These are phyloP conservation scores for Dioszegia hungarica DNA, from an alignment of 768 basidiomycete species.

Conservation along the genomic window DNA sequence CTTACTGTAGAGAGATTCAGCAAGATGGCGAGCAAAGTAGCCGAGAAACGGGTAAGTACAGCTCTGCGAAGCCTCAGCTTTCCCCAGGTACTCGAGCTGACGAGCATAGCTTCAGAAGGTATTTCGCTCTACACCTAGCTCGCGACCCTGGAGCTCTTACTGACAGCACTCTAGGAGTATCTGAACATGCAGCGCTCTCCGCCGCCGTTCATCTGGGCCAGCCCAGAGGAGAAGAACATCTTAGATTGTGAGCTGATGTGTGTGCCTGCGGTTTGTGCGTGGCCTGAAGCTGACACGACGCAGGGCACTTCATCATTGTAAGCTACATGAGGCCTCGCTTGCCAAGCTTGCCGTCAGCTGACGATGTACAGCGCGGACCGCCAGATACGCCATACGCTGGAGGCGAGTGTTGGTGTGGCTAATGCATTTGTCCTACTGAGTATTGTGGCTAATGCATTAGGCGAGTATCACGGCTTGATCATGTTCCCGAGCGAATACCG, in stretches of 20 bases:
- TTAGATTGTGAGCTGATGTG: constrained; percentile 68
- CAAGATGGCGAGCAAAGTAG: constrained; percentile 45
- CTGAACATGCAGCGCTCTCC: constrained; percentile 78
- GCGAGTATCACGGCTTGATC: constrained; percentile 91
- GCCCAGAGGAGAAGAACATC: constrained; percentile 96
- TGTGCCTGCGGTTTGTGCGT: too few relatives aligned
- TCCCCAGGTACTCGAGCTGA: too few relatives aligned
- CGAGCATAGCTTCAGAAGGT: constrained; percentile 11
- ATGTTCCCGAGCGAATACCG: constrained; percentile 89
- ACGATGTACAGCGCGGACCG: constrained; percentile 70
- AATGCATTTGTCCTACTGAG: too few relatives aligned
- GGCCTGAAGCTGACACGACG: constrained; percentile 11
- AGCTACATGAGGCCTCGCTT: constrained; percentile 31
- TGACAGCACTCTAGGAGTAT: constrained; percentile 5
- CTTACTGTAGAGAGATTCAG: not conserved
- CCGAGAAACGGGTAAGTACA: constrained; percentile 44
- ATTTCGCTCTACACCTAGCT: not conserved
- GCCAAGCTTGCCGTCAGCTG: not conserved
- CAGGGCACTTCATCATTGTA: constrained; percentile 95
- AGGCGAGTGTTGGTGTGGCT: too few relatives aligned
- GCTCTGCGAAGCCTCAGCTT: too few relatives aligned
- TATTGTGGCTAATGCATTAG: too few relatives aligned
- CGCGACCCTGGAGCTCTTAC: not conserved
- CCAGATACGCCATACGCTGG: constrained; percentile 84
- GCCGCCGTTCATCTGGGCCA: constrained; percentile 92